Evolutionary conservation across 1,139 yeast species (phyloP), one percentile per base, ranked within the genome.

Genomic region (Wickerhamiella infanticola): DNA sequence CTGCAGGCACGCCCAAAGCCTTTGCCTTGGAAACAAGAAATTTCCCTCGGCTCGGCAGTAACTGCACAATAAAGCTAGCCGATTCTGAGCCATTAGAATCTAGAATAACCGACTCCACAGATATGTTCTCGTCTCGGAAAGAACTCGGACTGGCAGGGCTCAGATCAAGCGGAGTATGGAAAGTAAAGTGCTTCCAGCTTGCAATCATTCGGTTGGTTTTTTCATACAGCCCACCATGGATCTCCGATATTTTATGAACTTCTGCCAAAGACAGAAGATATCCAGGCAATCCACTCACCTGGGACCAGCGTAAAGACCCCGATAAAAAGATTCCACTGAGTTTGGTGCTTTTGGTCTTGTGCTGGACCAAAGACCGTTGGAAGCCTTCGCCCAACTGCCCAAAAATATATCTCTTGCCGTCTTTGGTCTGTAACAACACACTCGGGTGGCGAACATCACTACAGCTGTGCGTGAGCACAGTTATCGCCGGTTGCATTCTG

Each of bases 101-200:
- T 35, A 54, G 42, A 3, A 48, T 72, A 3, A 83, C 65, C 0
- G 88, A 74, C 26, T 63, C 68, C 3, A 83, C 74, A 1, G 64
- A 62, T 44, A 83, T 58, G 40, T 68, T 66, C 8, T 75, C 72
- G 55, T 79, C 83, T 5, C 70, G 69, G 42, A 70, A 68, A 2
- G 65, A 58, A 3, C 62, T 60, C 11, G 69, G 64, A 2, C 59
- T 59, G 1, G 71, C 58, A 13, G 71, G 66, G 4, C 63, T 62
- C 46, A 85, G 61, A 40, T 73, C 69, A 43, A 83, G 73, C 3
- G 93, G 93, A 53, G 78, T 74, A 53, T 95, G 73, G 60, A 83
- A 85, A n/a, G 86, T 85, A 63, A 88, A 88, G 51, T 77, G 77
- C 53, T 95, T 70, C 95, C 96, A 86, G 0, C 90, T 3, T 86